phyloP scores from a whole-genome alignment of 2,329 filamentous ascomycete genomes.

The Karstenula rhodostoma region DNA sequence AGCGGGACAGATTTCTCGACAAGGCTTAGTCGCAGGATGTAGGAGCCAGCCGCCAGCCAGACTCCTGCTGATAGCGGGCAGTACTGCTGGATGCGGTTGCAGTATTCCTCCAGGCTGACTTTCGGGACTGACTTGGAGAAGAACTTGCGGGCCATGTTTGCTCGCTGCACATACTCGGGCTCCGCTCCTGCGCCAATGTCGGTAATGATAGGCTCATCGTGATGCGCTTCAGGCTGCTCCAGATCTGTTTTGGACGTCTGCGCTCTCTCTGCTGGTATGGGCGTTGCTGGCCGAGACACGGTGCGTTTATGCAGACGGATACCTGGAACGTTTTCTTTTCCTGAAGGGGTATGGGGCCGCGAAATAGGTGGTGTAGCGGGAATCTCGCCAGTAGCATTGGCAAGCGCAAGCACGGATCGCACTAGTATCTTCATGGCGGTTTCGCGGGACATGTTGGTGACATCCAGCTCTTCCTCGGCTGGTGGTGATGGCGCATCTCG shows the following conservation, averaged over 20 bases:
- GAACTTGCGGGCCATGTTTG: slow-evolving; percentile 89
- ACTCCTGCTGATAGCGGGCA: slow-evolving; percentile 95
- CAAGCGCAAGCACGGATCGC: slow-evolving; percentile 65
- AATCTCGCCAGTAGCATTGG: slow-evolving; percentile 77
- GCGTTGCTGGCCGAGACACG: slow-evolving; percentile 49
- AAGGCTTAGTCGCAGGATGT: slow-evolving; percentile 82
- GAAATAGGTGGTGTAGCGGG: slow-evolving; percentile 79
- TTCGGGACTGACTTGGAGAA: slow-evolving; percentile 88
- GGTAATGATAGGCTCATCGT: slow-evolving; percentile 57
- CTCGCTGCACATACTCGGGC: slow-evolving; percentile 78
- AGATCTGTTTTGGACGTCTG: slow-evolving; percentile 51
- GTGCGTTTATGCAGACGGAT: slow-evolving; percentile 43
- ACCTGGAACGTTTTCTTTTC: slow-evolving; percentile 38
- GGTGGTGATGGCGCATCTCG: slow-evolving; percentile 51
- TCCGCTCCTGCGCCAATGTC: slow-evolving; percentile 71
- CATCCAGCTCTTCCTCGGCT: slow-evolving; percentile 64
- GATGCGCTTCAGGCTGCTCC: slow-evolving; percentile 60
- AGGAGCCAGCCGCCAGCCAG: slow-evolving; percentile 86
- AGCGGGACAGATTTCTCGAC: slow-evolving; percentile 79
- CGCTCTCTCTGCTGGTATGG: slow-evolving; percentile 51
- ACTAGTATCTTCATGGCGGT: slow-evolving; percentile 83
- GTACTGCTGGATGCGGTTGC: slow-evolving; percentile 84
- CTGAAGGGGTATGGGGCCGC: slow-evolving; percentile 65
- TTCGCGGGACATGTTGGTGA: slow-evolving; percentile 75
- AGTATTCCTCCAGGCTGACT: slow-evolving; percentile 83